Evolutionary conservation across 140 eudicot species (phyloP).

Genomic region (Bidens hawaiensis): DNA sequence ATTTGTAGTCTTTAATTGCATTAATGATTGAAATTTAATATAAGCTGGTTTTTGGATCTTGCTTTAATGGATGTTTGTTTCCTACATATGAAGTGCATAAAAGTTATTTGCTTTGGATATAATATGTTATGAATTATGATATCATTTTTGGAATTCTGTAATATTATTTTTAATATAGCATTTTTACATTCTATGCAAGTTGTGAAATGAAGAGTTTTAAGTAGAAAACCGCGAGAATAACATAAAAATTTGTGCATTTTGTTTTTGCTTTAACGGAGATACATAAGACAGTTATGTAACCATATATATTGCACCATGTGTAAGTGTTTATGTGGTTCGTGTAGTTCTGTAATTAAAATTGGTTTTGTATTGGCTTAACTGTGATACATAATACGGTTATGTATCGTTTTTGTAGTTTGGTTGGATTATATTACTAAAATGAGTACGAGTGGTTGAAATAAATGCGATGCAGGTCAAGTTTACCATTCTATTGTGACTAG

Average conservation of each 20-base stretch:
- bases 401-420: background rate
- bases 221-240: too few relatives aligned
- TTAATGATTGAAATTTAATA: background rate
- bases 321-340: too few relatives aligned
- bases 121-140: too few relatives aligned
- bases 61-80: too few relatives aligned
- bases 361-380: background rate
- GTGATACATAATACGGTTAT: too few relatives aligned
- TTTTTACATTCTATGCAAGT: background rate
- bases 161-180: background rate
- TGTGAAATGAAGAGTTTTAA: background rate
- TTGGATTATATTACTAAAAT: background rate
- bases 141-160: background rate
- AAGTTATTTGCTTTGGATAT: background rate
- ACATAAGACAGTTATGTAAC: too few relatives aligned
- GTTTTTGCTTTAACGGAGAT: too few relatives aligned
- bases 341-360: too few relatives aligned
- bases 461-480: constrained; percentile 8
- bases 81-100: background rate
- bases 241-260: too few relatives aligned
- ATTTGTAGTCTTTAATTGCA: background rate
- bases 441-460: constrained; percentile 9
- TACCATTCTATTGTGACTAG: background rate
- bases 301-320: too few relatives aligned
- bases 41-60: background rate